Conservation (phyloP, 2,329 filamentous ascomycete species). For the Chaetomiaceae sp. region DNA sequence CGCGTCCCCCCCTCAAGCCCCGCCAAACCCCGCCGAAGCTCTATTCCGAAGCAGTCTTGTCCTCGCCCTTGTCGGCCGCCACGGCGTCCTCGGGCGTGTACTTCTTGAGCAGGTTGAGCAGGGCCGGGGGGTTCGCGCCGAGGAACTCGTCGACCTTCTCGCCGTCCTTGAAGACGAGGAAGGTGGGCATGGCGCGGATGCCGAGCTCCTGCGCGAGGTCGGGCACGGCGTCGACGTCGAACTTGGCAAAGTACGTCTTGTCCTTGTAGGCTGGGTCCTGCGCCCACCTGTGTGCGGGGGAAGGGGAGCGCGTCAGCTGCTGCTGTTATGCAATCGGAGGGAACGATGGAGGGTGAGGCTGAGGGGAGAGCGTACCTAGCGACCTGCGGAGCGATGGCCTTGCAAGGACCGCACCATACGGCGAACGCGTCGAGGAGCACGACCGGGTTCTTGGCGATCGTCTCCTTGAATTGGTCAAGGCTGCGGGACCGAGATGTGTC, state of each 20-base stretch:
- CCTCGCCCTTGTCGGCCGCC: not conserved
- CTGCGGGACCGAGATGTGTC: conserved; percentile 13
- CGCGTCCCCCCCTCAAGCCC: too few relatives aligned
- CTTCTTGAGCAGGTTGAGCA: conserved; percentile 43
- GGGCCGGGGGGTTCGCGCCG: conserved; percentile 70
- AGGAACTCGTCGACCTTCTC: conserved; percentile 67
- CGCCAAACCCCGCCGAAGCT: too few relatives aligned
- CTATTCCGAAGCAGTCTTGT: not conserved
- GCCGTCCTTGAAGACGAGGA: conserved; percentile 76
- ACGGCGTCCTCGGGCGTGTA: conserved; percentile 8
- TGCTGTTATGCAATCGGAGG: not conserved
- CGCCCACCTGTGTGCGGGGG: conserved; percentile 45
- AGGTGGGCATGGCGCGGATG: conserved; percentile 89
- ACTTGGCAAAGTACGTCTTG: conserved; percentile 69
- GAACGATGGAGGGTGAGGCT: not conserved
- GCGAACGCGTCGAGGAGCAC: conserved; percentile 85
- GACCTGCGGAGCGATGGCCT: conserved; percentile 74
- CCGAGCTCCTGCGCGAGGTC: conserved; percentile 70
- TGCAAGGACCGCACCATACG: conserved; percentile 93
- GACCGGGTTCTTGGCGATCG: conserved; percentile 36
- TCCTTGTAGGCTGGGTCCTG: conserved; percentile 48
- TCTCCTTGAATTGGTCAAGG: conserved; percentile 29
- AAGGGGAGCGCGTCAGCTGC: not conserved
- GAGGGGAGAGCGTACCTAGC: conserved; percentile 47
- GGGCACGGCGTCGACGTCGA: conserved; percentile 80